Conservation (phyloP, 192 early-diverging fungal genomes). For the Entophlyctis luteolus region DNA sequence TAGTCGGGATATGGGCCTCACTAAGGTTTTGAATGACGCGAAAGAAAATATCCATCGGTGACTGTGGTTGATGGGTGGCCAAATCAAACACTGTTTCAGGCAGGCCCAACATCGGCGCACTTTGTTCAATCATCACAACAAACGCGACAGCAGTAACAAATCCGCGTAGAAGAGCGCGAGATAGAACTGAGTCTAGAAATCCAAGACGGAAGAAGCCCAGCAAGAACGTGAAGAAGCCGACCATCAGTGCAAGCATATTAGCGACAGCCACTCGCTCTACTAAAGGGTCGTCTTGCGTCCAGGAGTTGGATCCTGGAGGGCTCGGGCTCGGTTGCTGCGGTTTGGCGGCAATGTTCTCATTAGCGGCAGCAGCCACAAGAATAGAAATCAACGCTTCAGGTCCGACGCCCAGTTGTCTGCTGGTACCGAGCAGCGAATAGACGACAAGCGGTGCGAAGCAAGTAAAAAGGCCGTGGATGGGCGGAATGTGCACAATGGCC, state of each 20-base stretch:
- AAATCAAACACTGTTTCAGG: not conserved
- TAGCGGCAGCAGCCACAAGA: conserved; percentile 65
- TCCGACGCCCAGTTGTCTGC: conserved; percentile 82
- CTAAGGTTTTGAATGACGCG: conserved; percentile 64
- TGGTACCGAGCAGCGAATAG: conserved; percentile 87
- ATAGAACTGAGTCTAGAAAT: conserved; percentile 95
- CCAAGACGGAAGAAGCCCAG: conserved; percentile 95
- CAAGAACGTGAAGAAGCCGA: conserved; percentile 89
- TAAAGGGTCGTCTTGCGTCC: too few species aligned
- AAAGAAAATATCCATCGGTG: conserved; percentile 73
- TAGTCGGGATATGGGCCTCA: conserved; percentile 66
- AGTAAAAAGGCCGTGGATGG: conserved; percentile 89
- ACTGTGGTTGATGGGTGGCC: conserved; percentile 41
- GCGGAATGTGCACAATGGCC: conserved; percentile 74
- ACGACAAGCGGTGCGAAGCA: conserved; percentile 76
- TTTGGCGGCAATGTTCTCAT: conserved; percentile 23
- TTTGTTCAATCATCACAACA: conserved; percentile 88
- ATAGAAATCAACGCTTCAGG: conserved; percentile 68
- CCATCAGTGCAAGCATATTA: conserved; percentile 70
- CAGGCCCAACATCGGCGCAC: conserved; percentile 69
- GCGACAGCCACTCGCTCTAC: conserved; percentile 63
- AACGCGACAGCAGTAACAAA: conserved; percentile 93
- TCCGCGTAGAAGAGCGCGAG: conserved; percentile 86
- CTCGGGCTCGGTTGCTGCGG: conserved; percentile 13
- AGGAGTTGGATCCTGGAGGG: conserved; percentile 24